These are phyloP conservation scores for Coniosporium tulheliwenetii DNA, from an alignment of 2,329 filamentous ascomycete genomes.

Conservation along the genomic window DNA sequence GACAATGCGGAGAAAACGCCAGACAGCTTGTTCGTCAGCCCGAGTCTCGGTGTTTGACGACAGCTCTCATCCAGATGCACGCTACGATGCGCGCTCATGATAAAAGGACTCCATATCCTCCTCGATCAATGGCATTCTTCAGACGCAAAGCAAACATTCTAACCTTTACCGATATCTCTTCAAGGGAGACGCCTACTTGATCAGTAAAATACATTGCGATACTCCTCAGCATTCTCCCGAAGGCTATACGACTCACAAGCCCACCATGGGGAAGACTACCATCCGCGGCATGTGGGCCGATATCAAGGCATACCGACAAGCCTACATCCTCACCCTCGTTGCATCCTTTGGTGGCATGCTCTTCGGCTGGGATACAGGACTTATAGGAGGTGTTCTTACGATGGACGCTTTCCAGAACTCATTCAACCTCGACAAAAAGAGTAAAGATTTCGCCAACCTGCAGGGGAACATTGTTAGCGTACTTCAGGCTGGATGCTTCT, in stretches of 20 bases:
- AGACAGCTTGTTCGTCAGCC: no score
- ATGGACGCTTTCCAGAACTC: slow-evolving; percentile 27
- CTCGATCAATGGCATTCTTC: no score
- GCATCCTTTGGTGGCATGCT: slow-evolving; percentile 26
- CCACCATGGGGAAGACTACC: slow-evolving; percentile 15
- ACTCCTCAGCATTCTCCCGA: slow-evolving; percentile 1
- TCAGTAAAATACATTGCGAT: slow-evolving; percentile 1
- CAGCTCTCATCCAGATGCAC: no score
- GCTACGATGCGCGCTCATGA: no score
- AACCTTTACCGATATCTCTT: no score
- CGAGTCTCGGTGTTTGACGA: no score
- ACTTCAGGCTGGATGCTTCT: slow-evolving; percentile 28
- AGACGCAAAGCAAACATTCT: no score
- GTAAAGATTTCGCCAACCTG: slow-evolving; percentile 19
- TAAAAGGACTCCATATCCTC: no score
- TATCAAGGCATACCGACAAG: slow-evolving; percentile 21
- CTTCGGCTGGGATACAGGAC: slow-evolving; percentile 16
- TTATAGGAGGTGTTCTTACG: slow-evolving; percentile 21
- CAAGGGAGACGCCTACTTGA: not conserved
- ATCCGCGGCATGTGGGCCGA: slow-evolving; percentile 20
- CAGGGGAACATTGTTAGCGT: slow-evolving; percentile 29
- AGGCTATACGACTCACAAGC: slow-evolving; percentile 1
- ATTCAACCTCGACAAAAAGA: slow-evolving; percentile 19
- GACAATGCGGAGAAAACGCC: no score
- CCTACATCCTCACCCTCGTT: slow-evolving; percentile 25